Evolutionary conservation across 2,329 filamentous ascomycete species (phyloP).

Genomic region (Penicillium vulpinum): DNA sequence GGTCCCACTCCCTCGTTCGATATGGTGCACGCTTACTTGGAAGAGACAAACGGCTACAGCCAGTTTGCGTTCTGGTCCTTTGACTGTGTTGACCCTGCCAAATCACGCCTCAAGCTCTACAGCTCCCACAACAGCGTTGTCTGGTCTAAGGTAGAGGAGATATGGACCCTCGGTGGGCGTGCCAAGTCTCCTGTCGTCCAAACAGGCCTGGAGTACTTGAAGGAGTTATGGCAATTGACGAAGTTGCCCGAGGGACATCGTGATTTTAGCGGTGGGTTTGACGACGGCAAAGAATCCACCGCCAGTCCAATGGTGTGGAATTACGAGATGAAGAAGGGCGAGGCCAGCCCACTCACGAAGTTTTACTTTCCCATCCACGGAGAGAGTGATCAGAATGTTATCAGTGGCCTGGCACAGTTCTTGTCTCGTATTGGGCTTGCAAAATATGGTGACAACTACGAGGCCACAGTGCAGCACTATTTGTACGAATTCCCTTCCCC

Average conservation of each 20-base stretch:
- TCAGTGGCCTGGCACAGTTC: background rate
- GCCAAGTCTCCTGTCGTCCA: background rate
- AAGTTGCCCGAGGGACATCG: background rate
- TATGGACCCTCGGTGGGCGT: background rate
- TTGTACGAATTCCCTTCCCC: background rate
- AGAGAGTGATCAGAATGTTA: constrained; percentile 7
- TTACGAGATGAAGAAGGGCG: constrained; percentile 14
- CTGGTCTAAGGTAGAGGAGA: background rate
- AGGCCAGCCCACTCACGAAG: constrained; percentile 12
- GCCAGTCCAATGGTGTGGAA: constrained; percentile 15
- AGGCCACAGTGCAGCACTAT: background rate
- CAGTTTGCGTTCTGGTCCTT: constrained; percentile 15
- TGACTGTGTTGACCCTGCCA: constrained; percentile 9
- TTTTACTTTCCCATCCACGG: constrained; percentile 19
- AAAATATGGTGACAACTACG: background rate
- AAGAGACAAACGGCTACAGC: constrained; percentile 6
- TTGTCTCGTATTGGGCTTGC: background rate
- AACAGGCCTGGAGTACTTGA: background rate
- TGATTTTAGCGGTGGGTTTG: background rate
- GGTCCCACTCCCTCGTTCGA: background rate
- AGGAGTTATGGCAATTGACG: constrained; percentile 1
- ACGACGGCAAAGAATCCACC: background rate
- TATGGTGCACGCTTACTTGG: constrained; percentile 9
- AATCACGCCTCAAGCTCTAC: constrained; percentile 15
- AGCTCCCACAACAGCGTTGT: background rate